Evolutionary conservation across 257 asterid species (phyloP).

Genomic region (Verbascum thapsus): DNA sequence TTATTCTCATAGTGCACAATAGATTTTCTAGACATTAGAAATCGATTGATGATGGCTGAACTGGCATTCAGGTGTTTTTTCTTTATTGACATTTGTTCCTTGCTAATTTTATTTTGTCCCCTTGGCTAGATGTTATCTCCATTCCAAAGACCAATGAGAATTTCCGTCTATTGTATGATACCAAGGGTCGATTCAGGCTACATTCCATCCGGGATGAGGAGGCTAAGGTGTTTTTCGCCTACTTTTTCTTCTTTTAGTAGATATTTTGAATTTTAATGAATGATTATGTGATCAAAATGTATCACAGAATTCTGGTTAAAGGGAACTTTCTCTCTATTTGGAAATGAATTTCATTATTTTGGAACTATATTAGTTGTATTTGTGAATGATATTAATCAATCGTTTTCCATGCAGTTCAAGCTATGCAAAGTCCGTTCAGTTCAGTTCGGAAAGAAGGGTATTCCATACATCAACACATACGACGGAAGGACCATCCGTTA

Average conservation of each 20-base stretch:
- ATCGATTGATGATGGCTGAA: too few relatives aligned
- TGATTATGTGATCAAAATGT: background rate
- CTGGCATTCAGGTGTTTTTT: too few relatives aligned
- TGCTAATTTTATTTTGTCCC: background rate
- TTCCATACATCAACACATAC: slow-evolving; percentile 42
- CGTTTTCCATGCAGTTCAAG: slow-evolving; percentile 35
- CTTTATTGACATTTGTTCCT: background rate
- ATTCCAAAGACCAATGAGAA: slow-evolving; percentile 59
- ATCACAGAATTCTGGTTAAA: background rate
- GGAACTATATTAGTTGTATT: background rate
- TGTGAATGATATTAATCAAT: background rate
- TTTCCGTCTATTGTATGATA: slow-evolving; percentile 52
- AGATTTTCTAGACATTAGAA: too few relatives aligned
- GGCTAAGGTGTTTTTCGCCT: slow-evolving; percentile 38
- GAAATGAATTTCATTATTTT: background rate
- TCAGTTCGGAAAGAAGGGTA: slow-evolving; percentile 49
- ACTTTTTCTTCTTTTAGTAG: background rate
- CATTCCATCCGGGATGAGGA: slow-evolving; percentile 52
- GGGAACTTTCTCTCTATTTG: background rate
- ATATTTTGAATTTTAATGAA: background rate
- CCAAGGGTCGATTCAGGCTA: slow-evolving; percentile 51
- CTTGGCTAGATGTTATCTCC: slow-evolving; percentile 49
- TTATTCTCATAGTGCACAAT: too few relatives aligned
- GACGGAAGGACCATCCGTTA: slow-evolving; percentile 51
- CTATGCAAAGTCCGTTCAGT: slow-evolving; percentile 48